Evolutionary conservation across 176 grass and related monocot species (phyloP), one percentile per base, ranked within the genome.

Genomic region (Echinochloa phyllopogon): DNA sequence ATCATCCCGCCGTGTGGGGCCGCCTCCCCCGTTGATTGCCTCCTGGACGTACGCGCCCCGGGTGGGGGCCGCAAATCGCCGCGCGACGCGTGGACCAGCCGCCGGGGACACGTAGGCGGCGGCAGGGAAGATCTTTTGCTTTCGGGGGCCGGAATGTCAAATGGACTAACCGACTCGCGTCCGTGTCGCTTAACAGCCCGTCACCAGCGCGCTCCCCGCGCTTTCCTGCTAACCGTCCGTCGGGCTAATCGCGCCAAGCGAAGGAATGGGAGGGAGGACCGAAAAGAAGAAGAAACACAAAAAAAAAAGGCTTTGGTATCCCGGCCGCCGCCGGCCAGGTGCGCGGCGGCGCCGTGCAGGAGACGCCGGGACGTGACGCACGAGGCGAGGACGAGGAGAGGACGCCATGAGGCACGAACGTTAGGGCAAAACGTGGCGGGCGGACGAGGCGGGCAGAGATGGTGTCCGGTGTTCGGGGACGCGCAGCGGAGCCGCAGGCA

Each of bases 1-100:
- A 88, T 59, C 81, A 40, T 48, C 18, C 68, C 16, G 59, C 76
- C 75, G 82, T 89, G 87, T 89, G 87, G 87, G 82, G 2, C 68
- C 87, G 0, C 1, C 8, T 1, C 3, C 63, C 5, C 61, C 25
- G 44, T 68, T 70, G 57, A 83, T 74, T 69, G 81, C 20, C 49
- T 58, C 23, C 4, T 66, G 66, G 48, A 49, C 67, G 80, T 36
- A 62, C 77, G 72, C 60, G 41, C 17, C 39, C 59, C 0, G 39
- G 20, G 45, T 37, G 44, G 78, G 63, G 39, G 33, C 77, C 45
- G 77, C 77, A 10, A 79, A 38, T 79, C 60, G 9, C 18, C 43
- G 17, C 27, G 27, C 58, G 38, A 55, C 87, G 87, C 87, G 76
- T 80, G 87, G 59, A 63, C 49, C 40, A 8, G 11, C 41, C 41